Conservation (phyloP, 805 yeast species). For the Geotrichum ghanense region DNA sequence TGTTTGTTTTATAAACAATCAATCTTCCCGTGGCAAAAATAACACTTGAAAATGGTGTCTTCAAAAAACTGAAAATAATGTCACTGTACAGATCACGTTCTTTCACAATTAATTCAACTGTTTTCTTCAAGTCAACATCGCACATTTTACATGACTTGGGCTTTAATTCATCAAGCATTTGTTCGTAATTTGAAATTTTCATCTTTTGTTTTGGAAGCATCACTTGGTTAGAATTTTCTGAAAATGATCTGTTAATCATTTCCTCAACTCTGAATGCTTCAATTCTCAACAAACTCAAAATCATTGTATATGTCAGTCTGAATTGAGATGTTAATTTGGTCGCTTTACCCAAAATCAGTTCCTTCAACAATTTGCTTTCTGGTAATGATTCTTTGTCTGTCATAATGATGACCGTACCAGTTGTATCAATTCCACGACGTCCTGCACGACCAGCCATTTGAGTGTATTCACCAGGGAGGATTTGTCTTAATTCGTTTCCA, state of each 20-base stretch:
- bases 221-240: slow-evolving; percentile 81
- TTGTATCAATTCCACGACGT: slow-evolving; percentile 85
- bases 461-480: slow-evolving; percentile 93
- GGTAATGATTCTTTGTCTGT: slow-evolving; percentile 31
- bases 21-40: slow-evolving; percentile 44
- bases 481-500: slow-evolving; percentile 68
- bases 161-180: slow-evolving; percentile 31
- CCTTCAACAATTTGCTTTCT: slow-evolving; percentile 43
- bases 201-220: slow-evolving; percentile 77
- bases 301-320: slow-evolving; percentile 92
- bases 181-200: slow-evolving; percentile 43
- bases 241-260: slow-evolving; percentile 91
- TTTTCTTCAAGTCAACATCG: slow-evolving; percentile 33
- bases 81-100: slow-evolving; percentile 35
- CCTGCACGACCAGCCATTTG: slow-evolving; percentile 99
- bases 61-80: slow-evolving; percentile 37
- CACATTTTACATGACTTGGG: slow-evolving; percentile 26
- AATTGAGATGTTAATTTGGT: slow-evolving; percentile 87
- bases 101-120: slow-evolving; percentile 34
- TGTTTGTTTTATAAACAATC: slow-evolving; percentile 39
- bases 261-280: slow-evolving; percentile 96
- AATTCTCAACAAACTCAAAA: slow-evolving; percentile 76
- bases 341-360: slow-evolving; percentile 77
- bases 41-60: slow-evolving; percentile 36
- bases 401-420: slow-evolving; percentile 93